A percentile compares a stretch with the other conserved stretches of the same genome.
Evolutionary conservation across 768 basidiomycete genomes (phyloP).

Genomic region (Termitomyces sp.): DNA sequence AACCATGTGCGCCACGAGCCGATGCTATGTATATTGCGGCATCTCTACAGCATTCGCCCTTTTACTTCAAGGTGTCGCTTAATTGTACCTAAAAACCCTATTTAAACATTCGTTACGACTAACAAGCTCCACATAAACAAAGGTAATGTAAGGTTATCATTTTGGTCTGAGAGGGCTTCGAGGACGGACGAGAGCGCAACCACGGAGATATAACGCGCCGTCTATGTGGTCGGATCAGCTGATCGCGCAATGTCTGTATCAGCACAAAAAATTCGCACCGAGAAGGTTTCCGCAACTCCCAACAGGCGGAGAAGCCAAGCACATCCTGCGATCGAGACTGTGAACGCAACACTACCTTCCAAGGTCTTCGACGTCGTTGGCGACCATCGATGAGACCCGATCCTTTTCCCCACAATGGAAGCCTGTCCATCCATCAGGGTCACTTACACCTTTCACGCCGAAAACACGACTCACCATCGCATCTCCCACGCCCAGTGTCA

Average conservation of each 20-base stretch:
- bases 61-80: slow-evolving; percentile 1
- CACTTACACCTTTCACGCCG: background rate
- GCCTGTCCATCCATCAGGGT: slow-evolving; percentile 43
- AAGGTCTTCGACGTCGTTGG: slow-evolving; percentile 80
- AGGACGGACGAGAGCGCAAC: slow-evolving; percentile 63
- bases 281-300: slow-evolving; percentile 70
- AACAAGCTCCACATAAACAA: slow-evolving; percentile 92
- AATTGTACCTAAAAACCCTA: background rate
- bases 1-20: slow-evolving; percentile 4
- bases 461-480: slow-evolving; percentile 58
- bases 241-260: background rate
- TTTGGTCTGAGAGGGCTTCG: slow-evolving; percentile 92
- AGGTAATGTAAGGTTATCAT: slow-evolving; percentile 96
- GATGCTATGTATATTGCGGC: background rate
- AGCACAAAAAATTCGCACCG: slow-evolving; percentile 44
- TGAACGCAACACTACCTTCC: slow-evolving; percentile 86
- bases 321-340: slow-evolving; percentile 57
- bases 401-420: slow-evolving; percentile 83
- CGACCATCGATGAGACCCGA: slow-evolving; percentile 83
- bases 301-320: slow-evolving; percentile 67
- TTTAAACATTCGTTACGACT: slow-evolving; percentile 42
- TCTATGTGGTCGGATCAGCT: slow-evolving; percentile 33
- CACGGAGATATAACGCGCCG: slow-evolving; percentile 57
- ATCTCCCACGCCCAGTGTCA: slow-evolving; percentile 90
- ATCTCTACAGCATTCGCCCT: background rate